Evolutionary conservation across 2,329 filamentous ascomycete species (phyloP).

Genomic region (Tolypocladium guangdongense): DNA sequence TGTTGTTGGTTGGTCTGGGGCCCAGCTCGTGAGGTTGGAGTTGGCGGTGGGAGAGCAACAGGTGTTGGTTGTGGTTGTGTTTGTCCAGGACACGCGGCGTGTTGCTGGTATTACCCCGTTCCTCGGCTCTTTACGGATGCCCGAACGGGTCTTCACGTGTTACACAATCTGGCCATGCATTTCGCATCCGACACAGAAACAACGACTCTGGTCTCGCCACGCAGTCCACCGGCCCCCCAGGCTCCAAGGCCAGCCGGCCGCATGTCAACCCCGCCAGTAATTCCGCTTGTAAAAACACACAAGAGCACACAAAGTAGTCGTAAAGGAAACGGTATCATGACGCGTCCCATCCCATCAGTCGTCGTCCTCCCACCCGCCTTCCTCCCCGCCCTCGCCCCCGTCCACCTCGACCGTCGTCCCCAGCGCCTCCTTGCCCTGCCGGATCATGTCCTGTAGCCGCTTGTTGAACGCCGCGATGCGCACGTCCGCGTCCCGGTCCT

Average conservation of each 20-base stretch:
- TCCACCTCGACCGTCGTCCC: slow-evolving; percentile 62
- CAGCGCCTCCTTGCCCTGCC: slow-evolving; percentile 76
- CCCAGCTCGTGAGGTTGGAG: too few species aligned
- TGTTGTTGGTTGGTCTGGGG: too few species aligned
- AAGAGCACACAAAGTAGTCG: background rate
- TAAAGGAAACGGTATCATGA: background rate
- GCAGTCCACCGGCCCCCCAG: background rate
- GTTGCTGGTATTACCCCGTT: too few species aligned
- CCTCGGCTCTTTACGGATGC: too few species aligned
- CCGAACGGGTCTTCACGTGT: too few species aligned
- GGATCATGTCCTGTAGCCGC: slow-evolving; percentile 75
- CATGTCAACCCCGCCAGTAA: background rate
- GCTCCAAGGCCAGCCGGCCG: too few species aligned
- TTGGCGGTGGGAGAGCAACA: too few species aligned
- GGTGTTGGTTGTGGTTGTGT: too few species aligned
- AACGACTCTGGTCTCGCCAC: background rate
- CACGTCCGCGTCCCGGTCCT: slow-evolving; percentile 69
- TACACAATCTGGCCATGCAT: background rate
- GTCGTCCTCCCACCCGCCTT: slow-evolving; percentile 24
- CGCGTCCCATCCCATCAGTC: background rate
- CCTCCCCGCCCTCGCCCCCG: slow-evolving; percentile 29
- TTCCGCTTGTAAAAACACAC: background rate
- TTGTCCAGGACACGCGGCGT: too few species aligned
- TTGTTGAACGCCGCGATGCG: slow-evolving; percentile 71
- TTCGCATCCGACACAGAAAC: background rate